These are phyloP conservation scores for Suillus subalutaceus DNA, from an alignment of 768 basidiomycete genomes.

Conservation along the genomic window DNA sequence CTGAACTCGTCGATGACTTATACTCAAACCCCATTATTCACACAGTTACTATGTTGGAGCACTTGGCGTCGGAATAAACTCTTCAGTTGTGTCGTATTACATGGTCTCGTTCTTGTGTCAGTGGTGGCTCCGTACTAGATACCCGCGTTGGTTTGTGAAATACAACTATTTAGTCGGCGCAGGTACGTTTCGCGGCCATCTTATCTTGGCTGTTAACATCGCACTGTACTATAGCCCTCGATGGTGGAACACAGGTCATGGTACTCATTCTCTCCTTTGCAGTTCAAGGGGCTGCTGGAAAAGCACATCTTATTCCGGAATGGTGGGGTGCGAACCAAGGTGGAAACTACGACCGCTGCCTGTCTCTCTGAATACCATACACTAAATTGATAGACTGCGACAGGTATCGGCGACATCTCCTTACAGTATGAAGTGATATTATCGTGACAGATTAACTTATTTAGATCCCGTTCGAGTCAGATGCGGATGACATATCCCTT, in stretches of 20 bases:
- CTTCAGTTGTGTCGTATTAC: slow-evolving; percentile 21
- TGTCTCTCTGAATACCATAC: neutral
- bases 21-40: slow-evolving; percentile 8
- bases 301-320: slow-evolving; percentile 48
- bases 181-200: slow-evolving; percentile 27
- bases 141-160: slow-evolving; percentile 39
- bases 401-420: neutral
- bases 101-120: slow-evolving; percentile 36
- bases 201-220: neutral
- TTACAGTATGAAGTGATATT: neutral
- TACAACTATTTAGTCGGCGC: slow-evolving; percentile 46
- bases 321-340: slow-evolving; percentile 58
- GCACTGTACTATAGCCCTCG: slow-evolving; percentile 28
- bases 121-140: slow-evolving; percentile 41
- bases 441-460: neutral
- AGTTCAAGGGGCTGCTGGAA: slow-evolving; percentile 53
- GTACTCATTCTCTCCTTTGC: slow-evolving; percentile 54
- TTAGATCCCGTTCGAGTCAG: neutral
- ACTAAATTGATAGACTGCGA: neutral
- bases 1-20: slow-evolving; percentile 1
- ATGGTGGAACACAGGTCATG: slow-evolving; percentile 52
- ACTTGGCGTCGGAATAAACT: slow-evolving; percentile 32
- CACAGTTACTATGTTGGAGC: slow-evolving; percentile 23
- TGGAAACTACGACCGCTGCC: slow-evolving; percentile 33
- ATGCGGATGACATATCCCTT: neutral